Conservation (phyloP, 805 yeast genomes). For the Schwanniomyces sp. region DNA sequence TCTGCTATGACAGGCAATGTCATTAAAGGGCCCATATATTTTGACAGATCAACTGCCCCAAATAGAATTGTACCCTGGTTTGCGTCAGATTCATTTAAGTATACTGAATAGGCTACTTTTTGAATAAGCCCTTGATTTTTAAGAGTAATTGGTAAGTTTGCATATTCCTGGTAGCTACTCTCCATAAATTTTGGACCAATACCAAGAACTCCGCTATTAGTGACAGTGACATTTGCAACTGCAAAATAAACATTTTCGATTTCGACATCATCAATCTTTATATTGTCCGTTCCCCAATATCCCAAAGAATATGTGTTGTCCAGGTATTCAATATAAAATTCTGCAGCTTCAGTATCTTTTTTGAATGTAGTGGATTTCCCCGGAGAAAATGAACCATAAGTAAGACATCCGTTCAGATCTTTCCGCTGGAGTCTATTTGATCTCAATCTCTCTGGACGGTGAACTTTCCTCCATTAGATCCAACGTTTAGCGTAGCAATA, state of each 20-base stretch:
- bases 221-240: constrained; percentile 15
- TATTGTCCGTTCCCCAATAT: constrained; percentile 36
- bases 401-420: constrained; percentile 21
- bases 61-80: constrained; percentile 24
- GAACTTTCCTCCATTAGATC: constrained; percentile 12
- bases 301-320: constrained; percentile 54
- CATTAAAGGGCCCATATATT: constrained; percentile 19
- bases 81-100: constrained; percentile 23
- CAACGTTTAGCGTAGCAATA: constrained; percentile 14
- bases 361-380: constrained; percentile 30
- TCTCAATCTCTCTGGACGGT: neutral
- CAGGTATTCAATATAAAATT: constrained; percentile 43
- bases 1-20: constrained; percentile 16
- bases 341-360: constrained; percentile 21
- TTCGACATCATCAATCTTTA: constrained; percentile 10
- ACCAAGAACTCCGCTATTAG: constrained; percentile 10
- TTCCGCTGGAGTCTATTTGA: constrained; percentile 18
- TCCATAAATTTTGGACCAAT: constrained; percentile 16
- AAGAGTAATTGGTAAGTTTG: constrained; percentile 34
- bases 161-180: constrained; percentile 13
- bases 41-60: constrained; percentile 28
- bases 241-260: constrained; percentile 10
- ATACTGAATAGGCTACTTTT: constrained; percentile 38
- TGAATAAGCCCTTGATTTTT: constrained; percentile 32
- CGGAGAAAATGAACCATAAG: constrained; percentile 38